These are phyloP conservation scores for Hypoxylon intermedium DNA, from an alignment of 495 filamentous ascomycete species.

Conservation along the genomic window DNA sequence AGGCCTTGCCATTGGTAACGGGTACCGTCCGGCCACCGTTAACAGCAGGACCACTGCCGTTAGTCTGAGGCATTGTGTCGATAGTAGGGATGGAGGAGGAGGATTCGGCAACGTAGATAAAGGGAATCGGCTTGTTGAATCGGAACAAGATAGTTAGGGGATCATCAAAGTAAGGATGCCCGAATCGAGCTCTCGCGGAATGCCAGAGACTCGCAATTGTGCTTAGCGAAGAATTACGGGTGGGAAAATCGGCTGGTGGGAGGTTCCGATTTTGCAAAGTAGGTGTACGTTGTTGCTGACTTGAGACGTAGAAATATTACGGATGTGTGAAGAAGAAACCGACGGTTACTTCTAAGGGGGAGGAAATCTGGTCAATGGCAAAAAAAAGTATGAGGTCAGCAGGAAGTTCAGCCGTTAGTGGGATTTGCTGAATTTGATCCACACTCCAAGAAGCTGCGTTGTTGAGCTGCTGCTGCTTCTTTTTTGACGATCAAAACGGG, in stretches of 20 bases:
- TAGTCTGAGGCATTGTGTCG: slow-evolving; percentile 54
- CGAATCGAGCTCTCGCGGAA: slow-evolving; percentile 38
- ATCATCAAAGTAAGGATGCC: slow-evolving; percentile 41
- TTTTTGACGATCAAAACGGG: slow-evolving; percentile 22
- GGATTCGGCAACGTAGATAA: slow-evolving; percentile 18
- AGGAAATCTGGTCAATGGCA: slow-evolving; percentile 16
- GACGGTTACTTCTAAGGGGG: background rate
- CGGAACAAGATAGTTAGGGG: slow-evolving; percentile 37
- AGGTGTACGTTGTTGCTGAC: slow-evolving; percentile 11
- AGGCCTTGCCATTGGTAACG: slow-evolving; percentile 57
- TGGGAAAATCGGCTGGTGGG: slow-evolving; percentile 17
- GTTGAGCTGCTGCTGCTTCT: slow-evolving; percentile 26
- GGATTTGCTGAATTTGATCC: slow-evolving; percentile 28
- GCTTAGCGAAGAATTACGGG: slow-evolving; percentile 5
- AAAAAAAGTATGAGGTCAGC: slow-evolving; percentile 20
- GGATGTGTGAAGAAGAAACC: background rate
- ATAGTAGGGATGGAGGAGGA: slow-evolving; percentile 33
- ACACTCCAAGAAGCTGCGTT: slow-evolving; percentile 23
- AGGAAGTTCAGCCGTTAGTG: slow-evolving; percentile 5
- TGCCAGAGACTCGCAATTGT: slow-evolving; percentile 36
- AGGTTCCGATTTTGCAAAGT: slow-evolving; percentile 21
- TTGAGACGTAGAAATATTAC: slow-evolving; percentile 1
- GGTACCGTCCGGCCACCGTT: slow-evolving; percentile 51
- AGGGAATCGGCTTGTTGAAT: slow-evolving; percentile 20
- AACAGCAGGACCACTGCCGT: slow-evolving; percentile 53